Conservation (phyloP, 192 early-diverging fungal genomes). For the Backusella morwellensis region DNA sequence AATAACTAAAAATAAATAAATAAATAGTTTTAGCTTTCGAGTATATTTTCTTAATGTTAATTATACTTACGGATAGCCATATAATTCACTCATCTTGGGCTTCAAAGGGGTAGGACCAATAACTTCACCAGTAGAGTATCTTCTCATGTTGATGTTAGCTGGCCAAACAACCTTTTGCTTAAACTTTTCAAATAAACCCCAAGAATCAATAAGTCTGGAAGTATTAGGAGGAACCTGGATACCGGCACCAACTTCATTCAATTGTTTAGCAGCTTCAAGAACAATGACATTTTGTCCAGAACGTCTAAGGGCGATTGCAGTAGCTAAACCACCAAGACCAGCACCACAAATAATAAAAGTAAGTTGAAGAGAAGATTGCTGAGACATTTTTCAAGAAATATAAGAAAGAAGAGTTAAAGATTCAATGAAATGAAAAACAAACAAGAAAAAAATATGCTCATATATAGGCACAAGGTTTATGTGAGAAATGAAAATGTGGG, state of each 20-base stretch:
- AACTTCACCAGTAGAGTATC: conserved; percentile 19
- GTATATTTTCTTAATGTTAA: background rate
- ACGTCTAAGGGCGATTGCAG: conserved; percentile 16
- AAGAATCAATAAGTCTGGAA: conserved; percentile 11
- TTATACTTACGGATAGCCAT: conserved; percentile 17
- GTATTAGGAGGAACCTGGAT: conserved; percentile 23
- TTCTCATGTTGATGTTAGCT: conserved; percentile 11
- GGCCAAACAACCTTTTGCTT: conserved; percentile 15
- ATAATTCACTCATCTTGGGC: conserved; percentile 14
- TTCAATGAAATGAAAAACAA: background rate
- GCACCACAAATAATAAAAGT: conserved; percentile 15
- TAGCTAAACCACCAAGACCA: conserved; percentile 15
- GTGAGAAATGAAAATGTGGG: background rate
- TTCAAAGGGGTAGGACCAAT: conserved; percentile 13
- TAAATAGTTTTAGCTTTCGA: background rate
- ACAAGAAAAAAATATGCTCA: background rate
- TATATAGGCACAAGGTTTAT: conserved; percentile 6
- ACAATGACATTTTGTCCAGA: conserved; percentile 16
- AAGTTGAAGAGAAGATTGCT: background rate
- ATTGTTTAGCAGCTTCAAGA: conserved; percentile 15
- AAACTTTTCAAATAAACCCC: conserved; percentile 12
- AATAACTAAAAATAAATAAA: background rate
- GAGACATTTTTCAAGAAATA: conserved; percentile 7
- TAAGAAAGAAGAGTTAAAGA: conserved; percentile 1
- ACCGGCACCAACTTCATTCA: conserved; percentile 20